These are phyloP conservation scores for Wallacemonas collosoma DNA, from an alignment of 208 protist genomes.

Conservation along the genomic window DNA sequence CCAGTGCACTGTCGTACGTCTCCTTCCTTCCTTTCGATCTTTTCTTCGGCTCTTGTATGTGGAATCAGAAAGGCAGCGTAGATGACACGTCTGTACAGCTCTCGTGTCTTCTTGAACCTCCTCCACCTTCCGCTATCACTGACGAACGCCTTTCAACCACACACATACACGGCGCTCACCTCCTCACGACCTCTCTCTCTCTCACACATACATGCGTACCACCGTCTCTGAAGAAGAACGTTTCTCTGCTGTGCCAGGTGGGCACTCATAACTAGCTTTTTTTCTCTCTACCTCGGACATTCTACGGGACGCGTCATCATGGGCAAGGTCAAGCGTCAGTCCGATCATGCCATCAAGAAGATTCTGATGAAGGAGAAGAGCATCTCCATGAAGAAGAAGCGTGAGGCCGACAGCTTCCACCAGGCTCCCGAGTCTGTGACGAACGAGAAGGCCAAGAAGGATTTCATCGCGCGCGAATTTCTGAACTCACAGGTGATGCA, in stretches of 20 bases:
- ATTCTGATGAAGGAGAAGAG: constrained; percentile 93
- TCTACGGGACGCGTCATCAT: constrained; percentile 23
- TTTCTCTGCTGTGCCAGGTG: no score
- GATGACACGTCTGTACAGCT: no score
- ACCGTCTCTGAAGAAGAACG: not conserved
- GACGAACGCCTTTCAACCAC: no score
- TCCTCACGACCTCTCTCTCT: constrained; percentile 13
- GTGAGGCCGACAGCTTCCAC: constrained; percentile 80
- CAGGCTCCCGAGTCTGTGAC: constrained; percentile 33
- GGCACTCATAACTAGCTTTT: no score
- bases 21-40: no score
- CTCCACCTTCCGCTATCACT: no score
- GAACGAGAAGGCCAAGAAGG: constrained; percentile 54
- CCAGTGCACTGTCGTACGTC: no score
- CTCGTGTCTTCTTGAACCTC: no score
- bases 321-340: constrained; percentile 76
- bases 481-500: constrained; percentile 66
- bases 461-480: constrained; percentile 72
- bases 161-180: no score
- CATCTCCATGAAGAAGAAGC: constrained; percentile 83
- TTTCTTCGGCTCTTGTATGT: no score
- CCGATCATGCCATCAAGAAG: constrained; percentile 85
- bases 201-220: not conserved
- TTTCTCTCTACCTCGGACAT: no score
- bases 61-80: no score